Conservation (phyloP, 2,329 filamentous ascomycete genomes). For the Plectosphaerella plurivora region DNA sequence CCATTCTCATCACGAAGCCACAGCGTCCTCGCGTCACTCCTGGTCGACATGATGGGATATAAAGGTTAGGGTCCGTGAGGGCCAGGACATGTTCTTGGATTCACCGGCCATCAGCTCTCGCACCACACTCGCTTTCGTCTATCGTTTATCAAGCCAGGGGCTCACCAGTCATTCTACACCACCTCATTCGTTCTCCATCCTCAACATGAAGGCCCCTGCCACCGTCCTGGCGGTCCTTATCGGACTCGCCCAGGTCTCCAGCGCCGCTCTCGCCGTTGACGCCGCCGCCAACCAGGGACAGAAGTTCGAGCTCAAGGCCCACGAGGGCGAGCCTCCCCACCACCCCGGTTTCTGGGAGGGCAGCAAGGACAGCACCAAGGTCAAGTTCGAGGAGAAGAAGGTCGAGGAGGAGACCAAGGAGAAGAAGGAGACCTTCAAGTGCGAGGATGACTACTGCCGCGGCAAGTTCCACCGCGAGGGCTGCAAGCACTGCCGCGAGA, state of each 20-base stretch:
- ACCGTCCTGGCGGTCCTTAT: constrained; percentile 6
- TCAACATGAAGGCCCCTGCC: constrained; percentile 7
- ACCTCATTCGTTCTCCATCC: not conserved
- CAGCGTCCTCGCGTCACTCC: too few relatives aligned
- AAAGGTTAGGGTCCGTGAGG: not conserved
- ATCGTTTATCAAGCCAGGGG: constrained; percentile 6
- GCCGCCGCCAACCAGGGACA: not conserved
- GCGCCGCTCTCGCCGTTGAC: not conserved
- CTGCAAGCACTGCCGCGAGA: constrained; percentile 2
- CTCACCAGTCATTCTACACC: constrained; percentile 6
- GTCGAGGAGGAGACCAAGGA: not conserved
- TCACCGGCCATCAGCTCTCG: constrained; percentile 8
- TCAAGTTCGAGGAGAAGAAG: not conserved
- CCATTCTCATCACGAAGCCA: not conserved
- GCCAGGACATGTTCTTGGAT: not conserved
- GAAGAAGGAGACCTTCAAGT: not conserved
- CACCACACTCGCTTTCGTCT: constrained; percentile 5
- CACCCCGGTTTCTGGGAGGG: too few relatives aligned
- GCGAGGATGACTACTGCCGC: not conserved
- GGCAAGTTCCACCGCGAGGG: constrained; percentile 1
- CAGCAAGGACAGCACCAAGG: not conserved
- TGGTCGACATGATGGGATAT: not conserved
- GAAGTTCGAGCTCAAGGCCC: too few relatives aligned
- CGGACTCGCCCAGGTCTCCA: constrained; percentile 6
- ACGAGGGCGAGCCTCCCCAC: too few relatives aligned